A percentile compares a stretch with the other conserved stretches of the same genome.
Conservation (phyloP, 1,139 yeast species). For the Scheffersomyces segobiensis region DNA sequence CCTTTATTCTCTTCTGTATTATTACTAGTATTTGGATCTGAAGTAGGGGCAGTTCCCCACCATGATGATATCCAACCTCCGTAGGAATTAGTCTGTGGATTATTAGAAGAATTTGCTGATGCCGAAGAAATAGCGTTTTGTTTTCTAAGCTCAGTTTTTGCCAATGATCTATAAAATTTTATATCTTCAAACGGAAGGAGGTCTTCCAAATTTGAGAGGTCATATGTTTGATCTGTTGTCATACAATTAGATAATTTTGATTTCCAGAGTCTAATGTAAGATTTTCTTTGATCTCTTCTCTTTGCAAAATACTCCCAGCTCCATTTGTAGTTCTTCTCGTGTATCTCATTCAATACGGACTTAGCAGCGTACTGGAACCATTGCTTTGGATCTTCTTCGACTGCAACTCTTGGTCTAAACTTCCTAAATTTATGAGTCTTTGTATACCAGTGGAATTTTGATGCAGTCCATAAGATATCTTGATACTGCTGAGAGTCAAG, state of each 20-base stretch:
- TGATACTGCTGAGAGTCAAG: conserved; percentile 84
- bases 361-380: conserved; percentile 85
- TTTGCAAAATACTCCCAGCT: conserved; percentile 80
- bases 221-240: conserved; percentile 33
- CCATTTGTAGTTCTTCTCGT: conserved; percentile 78
- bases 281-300: conserved; percentile 70
- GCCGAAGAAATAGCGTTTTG: conserved; percentile 35
- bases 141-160: conserved; percentile 64
- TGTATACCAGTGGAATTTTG: conserved; percentile 76
- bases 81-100: conserved; percentile 1
- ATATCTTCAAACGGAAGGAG: conserved; percentile 74
- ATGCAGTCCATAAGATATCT: conserved; percentile 78
- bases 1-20: conserved; percentile 4
- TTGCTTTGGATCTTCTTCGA: conserved; percentile 65
- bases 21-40: conserved; percentile 7
- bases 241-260: conserved; percentile 36
- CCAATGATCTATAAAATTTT: conserved; percentile 79
- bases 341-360: conserved; percentile 75
- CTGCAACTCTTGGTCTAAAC: conserved; percentile 62
- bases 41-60: conserved; percentile 16
- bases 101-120: not conserved
- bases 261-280: conserved; percentile 73
- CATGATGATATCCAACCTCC: conserved; percentile 30
- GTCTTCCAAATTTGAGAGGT: conserved; percentile 56
- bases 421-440: conserved; percentile 75